A percentile compares a stretch with the other conserved stretches of the same genome.
These are phyloP conservation scores for Calonectria henricotiae DNA, from an alignment of 2,329 filamentous ascomycete genomes.

Conservation along the genomic window DNA sequence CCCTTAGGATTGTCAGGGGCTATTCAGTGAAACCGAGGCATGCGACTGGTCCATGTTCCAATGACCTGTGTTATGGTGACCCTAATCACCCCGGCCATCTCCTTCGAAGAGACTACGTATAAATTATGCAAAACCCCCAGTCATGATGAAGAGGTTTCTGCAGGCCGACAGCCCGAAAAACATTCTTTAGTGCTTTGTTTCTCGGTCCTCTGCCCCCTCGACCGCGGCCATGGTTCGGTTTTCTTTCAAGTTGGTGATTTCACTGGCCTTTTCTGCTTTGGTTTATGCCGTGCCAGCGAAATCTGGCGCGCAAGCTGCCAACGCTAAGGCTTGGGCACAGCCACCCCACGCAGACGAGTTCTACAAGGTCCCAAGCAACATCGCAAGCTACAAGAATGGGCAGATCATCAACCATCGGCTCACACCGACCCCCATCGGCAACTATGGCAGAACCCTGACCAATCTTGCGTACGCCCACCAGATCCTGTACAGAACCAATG, in stretches of 20 bases:
- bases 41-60: slow-evolving; percentile 9
- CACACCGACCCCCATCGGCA: slow-evolving; percentile 46
- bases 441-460: slow-evolving; percentile 40
- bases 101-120: not conserved
- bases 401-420: slow-evolving; percentile 46
- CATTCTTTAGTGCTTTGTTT: slow-evolving; percentile 16
- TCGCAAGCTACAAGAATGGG: slow-evolving; percentile 41
- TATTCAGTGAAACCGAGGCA: slow-evolving; percentile 7
- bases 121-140: not conserved
- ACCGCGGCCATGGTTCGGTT: slow-evolving; percentile 7
- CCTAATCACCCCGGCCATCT: not conserved
- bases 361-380: slow-evolving; percentile 44
- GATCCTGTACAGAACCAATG: slow-evolving; percentile 61
- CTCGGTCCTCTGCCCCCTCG: not conserved
- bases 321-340: not conserved
- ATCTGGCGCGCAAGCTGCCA: not conserved
- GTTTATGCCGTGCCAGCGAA: slow-evolving; percentile 10
- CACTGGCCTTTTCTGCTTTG: slow-evolving; percentile 16
- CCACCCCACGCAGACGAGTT: slow-evolving; percentile 49
- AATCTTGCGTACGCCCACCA: slow-evolving; percentile 51
- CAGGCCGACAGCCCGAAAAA: slow-evolving; percentile 1
- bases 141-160: no score
- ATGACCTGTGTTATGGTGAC: slow-evolving; percentile 2
- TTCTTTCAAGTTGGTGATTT: slow-evolving; percentile 6
- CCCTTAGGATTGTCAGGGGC: slow-evolving; percentile 9